phyloP scores from a whole-genome alignment of 768 basidiomycete species.

The Serpula lacrymans region DNA sequence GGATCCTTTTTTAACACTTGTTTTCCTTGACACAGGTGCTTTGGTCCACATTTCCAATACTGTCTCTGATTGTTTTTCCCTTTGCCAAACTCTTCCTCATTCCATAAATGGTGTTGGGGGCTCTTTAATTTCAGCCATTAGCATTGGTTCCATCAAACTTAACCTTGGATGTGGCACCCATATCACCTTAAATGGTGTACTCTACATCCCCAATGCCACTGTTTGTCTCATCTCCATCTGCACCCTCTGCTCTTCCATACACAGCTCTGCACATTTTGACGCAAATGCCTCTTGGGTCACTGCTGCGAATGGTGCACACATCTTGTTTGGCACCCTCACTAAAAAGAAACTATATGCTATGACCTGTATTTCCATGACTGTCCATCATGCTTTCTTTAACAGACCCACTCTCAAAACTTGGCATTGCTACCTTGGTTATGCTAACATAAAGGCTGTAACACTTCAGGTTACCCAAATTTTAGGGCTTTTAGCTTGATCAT shows the following conservation, averaged over 20 bases:
- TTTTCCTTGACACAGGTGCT: slow-evolving; percentile 26
- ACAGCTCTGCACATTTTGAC: slow-evolving; percentile 15
- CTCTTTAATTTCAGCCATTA: slow-evolving; percentile 18
- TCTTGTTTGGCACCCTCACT: slow-evolving; percentile 3
- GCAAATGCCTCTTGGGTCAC: slow-evolving; percentile 6
- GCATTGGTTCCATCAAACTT: slow-evolving; percentile 23
- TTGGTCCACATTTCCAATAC: slow-evolving; percentile 21
- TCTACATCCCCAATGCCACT: slow-evolving; percentile 14
- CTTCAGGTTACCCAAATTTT: too few species aligned
- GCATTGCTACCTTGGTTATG: slow-evolving; percentile 25
- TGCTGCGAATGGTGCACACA: neutral
- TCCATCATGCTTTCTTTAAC: slow-evolving; percentile 15
- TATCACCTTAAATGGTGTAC: slow-evolving; percentile 8
- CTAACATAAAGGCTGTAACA: slow-evolving; percentile 23
- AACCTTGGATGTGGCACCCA: slow-evolving; percentile 7
- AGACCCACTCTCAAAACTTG: slow-evolving; percentile 19
- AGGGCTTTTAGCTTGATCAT: too few species aligned
- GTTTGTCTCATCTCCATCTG: slow-evolving; percentile 20
- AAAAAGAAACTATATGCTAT: neutral
- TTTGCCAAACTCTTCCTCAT: too few species aligned
- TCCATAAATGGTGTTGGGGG: slow-evolving; percentile 25
- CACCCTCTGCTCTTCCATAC: slow-evolving; percentile 8
- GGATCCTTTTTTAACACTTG: slow-evolving; percentile 16
- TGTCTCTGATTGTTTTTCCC: too few species aligned
- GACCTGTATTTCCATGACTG: neutral